phyloP scores from a whole-genome alignment of 345 rosid genomes.

The Ceriops zippeliana region DNA sequence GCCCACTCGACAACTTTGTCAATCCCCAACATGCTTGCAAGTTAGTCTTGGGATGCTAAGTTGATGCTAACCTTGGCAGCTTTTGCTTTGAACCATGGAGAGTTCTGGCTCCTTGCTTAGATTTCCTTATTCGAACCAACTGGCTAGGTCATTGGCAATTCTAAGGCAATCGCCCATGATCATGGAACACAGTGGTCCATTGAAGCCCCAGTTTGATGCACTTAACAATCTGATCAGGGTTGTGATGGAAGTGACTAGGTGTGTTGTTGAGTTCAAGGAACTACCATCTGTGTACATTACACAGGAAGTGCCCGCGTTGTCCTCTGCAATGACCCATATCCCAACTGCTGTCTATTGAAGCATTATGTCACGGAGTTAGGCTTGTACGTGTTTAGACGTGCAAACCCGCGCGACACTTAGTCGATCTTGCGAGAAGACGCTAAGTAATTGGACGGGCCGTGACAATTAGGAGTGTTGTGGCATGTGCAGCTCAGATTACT shows the following conservation, averaged over 20 bases:
- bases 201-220: conserved; percentile 42
- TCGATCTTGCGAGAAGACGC: too few species aligned
- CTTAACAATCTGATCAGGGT: conserved; percentile 54
- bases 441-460: too few species aligned
- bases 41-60: conserved; percentile 55
- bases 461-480: conserved; percentile 54
- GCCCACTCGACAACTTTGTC: conserved; percentile 43
- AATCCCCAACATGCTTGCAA: conserved; percentile 39
- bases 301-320: conserved; percentile 31
- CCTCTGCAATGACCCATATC: conserved; percentile 38
- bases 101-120: conserved; percentile 65
- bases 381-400: too few species aligned
- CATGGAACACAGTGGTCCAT: conserved; percentile 38
- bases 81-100: conserved; percentile 62
- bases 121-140: conserved; percentile 54
- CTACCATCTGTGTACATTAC: conserved; percentile 39
- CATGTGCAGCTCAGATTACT: conserved; percentile 55
- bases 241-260: conserved; percentile 50
- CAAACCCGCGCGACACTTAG: too few species aligned
- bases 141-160: conserved; percentile 58
- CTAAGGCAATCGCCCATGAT: conserved; percentile 48
- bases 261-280: conserved; percentile 48
- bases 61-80: conserved; percentile 56
- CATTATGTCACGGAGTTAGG: too few species aligned
- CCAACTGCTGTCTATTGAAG: conserved; percentile 62